Evolutionary conservation across 202 grass and related monocot species (phyloP).

Genomic region (Carex arenaria): DNA sequence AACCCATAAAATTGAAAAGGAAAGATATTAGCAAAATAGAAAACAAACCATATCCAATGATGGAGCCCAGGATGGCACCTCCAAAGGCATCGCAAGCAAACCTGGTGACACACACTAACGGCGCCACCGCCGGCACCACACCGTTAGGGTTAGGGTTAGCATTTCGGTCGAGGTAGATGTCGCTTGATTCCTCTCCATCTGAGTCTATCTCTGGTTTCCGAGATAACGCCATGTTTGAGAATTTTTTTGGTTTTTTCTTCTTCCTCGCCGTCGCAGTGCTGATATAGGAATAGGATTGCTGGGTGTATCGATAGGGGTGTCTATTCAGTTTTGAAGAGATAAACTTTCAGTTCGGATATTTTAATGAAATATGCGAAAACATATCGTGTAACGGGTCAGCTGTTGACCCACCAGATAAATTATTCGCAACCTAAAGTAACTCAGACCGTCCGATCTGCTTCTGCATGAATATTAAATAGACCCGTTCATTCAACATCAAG

Average conservation of each 20-base stretch:
- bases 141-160: slow-evolving; percentile 28
- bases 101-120: slow-evolving; percentile 59
- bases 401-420: neutral
- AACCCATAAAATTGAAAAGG: neutral
- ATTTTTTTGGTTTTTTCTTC: neutral
- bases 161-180: neutral
- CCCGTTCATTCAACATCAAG: too few species aligned
- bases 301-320: neutral
- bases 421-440: too few species aligned
- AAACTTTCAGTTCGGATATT: neutral
- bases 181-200: slow-evolving; percentile 35
- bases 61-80: slow-evolving; percentile 72
- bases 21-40: neutral
- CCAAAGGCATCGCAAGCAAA: slow-evolving; percentile 72
- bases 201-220: slow-evolving; percentile 32
- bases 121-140: slow-evolving; percentile 1
- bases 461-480: too few species aligned
- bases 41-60: slow-evolving; percentile 75
- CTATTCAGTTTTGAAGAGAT: neutral
- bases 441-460: too few species aligned
- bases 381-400: neutral
- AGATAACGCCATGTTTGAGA: slow-evolving; percentile 27
- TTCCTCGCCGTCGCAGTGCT: neutral
- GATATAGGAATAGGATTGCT: neutral
- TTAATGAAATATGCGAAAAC: neutral